phyloP scores from a whole-genome alignment of 805 yeast genomes.

The Dipodascus geniculatus region DNA sequence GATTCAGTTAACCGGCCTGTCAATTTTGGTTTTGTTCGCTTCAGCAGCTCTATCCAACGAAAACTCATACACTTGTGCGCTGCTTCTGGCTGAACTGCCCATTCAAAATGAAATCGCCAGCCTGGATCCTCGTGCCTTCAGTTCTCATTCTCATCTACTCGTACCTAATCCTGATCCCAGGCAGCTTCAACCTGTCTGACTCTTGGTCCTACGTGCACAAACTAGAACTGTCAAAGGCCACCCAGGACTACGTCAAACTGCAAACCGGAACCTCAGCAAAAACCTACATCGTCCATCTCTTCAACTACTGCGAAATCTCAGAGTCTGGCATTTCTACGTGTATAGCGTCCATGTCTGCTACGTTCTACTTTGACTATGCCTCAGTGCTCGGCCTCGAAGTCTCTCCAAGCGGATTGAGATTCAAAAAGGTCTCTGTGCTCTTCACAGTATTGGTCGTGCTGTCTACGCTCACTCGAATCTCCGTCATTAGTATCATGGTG shows the following conservation, averaged over 20 bases:
- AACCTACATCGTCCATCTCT: background rate
- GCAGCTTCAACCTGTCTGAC: background rate
- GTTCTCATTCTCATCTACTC: background rate
- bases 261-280: background rate
- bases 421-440: background rate
- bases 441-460: background rate
- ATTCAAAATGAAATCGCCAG: background rate
- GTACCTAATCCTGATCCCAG: background rate
- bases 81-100: too few relatives aligned
- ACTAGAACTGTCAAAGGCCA: background rate
- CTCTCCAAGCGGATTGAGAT: background rate
- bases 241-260: background rate
- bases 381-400: background rate
- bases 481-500: background rate
- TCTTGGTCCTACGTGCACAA: conserved; percentile 1
- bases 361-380: background rate
- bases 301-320: background rate
- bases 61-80: too few relatives aligned
- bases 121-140: background rate
- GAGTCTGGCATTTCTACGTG: background rate
- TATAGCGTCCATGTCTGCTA: background rate
- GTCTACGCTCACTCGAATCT: background rate
- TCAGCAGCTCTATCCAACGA: too few relatives aligned
- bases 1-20: too few relatives aligned
- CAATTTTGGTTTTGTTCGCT: too few relatives aligned